Base-by-base conservation (phyloP, 2,329 filamentous ascomycete species). In the Neophaeococcomyces aloes region DNA sequence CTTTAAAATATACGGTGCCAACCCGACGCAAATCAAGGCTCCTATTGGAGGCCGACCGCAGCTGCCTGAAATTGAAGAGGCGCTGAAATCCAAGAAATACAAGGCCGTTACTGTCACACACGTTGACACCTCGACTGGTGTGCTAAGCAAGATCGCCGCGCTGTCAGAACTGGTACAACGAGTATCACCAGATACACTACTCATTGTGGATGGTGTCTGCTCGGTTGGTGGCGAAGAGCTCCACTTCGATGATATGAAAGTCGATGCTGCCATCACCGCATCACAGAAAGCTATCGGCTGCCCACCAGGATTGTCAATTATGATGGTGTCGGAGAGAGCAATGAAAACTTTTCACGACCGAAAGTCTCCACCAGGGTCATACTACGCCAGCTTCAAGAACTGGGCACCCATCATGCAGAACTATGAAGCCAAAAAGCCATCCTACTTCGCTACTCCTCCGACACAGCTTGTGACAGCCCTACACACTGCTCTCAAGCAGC, bases 391-490 rank as follows among this genome's bases (percentile, higher is more conserved):
- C 10, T 86, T 95, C 73, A 88, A 87, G 74, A 96, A 96, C 68
- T 98, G 91, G 91, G 71, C 88, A 45, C 89, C 89, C 36, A 91
- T 98, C 65, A 96, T 98, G 89, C 80, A 91, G 69, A 96, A 95
- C 69, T 98, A 98, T 66, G 91, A 98, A 70, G 86, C 86, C 52
- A 86, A 88, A 72, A 98, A 96, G 71, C 79, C 91, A 29, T 94
- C 87, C 2, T 98, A 98, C 72, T 98, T 98, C 60, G 91, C 91
- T 29, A 98, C 91, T 1, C 91, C 91, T 1, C 87, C 88, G 3
- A 91, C 91, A 11, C 91, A 98, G 67, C 78, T 98, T 39, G 74
- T 98, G 55, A 89, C 84, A 65, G 91, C 91, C 37, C 76, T 98
- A 29, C 83, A 98, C 73, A 94, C 88, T 7, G 76, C 87, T 2